Conservation (phyloP, 2,329 filamentous ascomycete species). For the Talaromyces piceae region DNA sequence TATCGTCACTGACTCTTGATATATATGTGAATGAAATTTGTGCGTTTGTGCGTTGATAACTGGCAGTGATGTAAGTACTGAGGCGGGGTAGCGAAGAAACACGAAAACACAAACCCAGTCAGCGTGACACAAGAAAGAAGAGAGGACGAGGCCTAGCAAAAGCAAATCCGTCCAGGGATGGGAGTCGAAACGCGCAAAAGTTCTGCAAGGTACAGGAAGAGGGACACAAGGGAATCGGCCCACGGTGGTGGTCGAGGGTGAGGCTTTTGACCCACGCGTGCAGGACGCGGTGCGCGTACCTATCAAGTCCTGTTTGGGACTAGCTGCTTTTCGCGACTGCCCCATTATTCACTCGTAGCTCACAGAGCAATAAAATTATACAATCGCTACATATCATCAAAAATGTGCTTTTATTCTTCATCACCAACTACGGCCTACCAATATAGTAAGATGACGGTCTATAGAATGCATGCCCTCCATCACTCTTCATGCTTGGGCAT, state of each 20-base stretch:
- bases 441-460: no score
- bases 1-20: background rate
- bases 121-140: background rate
- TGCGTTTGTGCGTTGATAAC: background rate
- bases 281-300: background rate
- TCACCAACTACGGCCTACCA: no score
- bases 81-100: background rate
- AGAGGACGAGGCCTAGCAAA: background rate
- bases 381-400: no score
- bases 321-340: background rate
- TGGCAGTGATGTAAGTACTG: background rate
- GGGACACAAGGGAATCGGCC: background rate
- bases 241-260: background rate
- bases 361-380: no score
- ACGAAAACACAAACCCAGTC: background rate
- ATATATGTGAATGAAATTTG: background rate
- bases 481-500: slow-evolving; percentile 8
- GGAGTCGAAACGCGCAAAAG: background rate
- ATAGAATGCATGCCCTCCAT: background rate
- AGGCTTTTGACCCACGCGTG: background rate
- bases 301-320: background rate
- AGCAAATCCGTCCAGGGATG: background rate
- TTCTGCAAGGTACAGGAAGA: background rate
- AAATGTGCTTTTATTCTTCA: no score
- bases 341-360: background rate